phyloP scores from a whole-genome alignment of 768 basidiomycete species.

The Leccinum obscurum region DNA sequence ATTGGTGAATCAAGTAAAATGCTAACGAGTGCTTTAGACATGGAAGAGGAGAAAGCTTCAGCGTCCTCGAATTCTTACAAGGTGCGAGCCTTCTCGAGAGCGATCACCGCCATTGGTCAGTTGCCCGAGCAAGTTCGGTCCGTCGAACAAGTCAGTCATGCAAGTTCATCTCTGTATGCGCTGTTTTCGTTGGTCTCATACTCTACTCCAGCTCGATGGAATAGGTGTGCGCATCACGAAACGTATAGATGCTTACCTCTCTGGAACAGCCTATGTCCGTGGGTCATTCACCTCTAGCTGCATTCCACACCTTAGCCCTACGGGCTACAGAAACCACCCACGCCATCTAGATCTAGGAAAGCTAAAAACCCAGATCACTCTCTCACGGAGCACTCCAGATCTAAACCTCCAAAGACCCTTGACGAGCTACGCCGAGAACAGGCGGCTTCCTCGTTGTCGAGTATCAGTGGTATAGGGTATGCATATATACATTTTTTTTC shows the following conservation, averaged over 20 bases:
- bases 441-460: conserved; percentile 35
- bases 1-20: not conserved
- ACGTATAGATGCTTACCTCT: conserved; percentile 46
- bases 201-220: conserved; percentile 29
- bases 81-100: conserved; percentile 49
- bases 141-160: conserved; percentile 39
- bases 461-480: conserved; percentile 52
- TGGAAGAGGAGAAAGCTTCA: conserved; percentile 43
- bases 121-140: conserved; percentile 45
- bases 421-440: conserved; percentile 30
- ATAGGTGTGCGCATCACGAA: conserved; percentile 42
- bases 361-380: conserved; percentile 1
- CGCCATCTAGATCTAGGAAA: conserved; percentile 6
- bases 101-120: conserved; percentile 43
- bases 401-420: conserved; percentile 20
- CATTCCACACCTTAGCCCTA: not conserved
- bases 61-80: conserved; percentile 45
- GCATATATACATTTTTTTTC: conserved; percentile 4
- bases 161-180: conserved; percentile 13
- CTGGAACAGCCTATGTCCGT: conserved; percentile 37
- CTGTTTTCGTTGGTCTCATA: conserved; percentile 9
- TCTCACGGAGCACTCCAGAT: conserved; percentile 3
- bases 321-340: conserved; percentile 19
- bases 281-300: conserved; percentile 18
- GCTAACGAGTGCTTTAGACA: conserved; percentile 29